phyloP scores from a whole-genome alignment of 1,139 yeast genomes.

The Yarrowia galli region DNA sequence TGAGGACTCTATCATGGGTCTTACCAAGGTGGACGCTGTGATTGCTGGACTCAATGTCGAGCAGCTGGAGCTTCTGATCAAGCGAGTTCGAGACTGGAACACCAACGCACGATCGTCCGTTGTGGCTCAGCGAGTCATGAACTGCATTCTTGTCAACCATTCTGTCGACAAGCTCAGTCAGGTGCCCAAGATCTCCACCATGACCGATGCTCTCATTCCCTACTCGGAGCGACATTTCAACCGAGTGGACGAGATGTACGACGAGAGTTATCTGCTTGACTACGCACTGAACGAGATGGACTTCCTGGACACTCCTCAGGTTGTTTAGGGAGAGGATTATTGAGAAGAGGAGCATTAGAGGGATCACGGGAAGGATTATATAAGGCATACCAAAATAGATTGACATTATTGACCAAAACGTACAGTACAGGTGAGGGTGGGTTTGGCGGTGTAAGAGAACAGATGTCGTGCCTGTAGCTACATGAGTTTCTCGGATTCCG shows the following conservation, averaged over 20 bases:
- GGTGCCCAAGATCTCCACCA: conserved; percentile 69
- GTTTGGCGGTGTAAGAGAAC: no score
- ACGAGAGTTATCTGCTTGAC: conserved; percentile 84
- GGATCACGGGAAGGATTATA: no score
- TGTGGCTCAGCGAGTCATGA: conserved; percentile 77
- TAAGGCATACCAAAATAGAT: no score
- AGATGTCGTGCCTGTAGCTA: no score
- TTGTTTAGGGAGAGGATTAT: no score
- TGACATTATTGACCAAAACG: no score
- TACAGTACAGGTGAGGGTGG: no score
- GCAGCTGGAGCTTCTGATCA: conserved; percentile 66
- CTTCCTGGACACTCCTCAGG: conserved; percentile 19
- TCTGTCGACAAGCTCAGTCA: conserved; percentile 63
- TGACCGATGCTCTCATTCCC: conserved; percentile 79
- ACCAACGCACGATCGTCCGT: conserved; percentile 82
- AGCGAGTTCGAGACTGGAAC: conserved; percentile 92
- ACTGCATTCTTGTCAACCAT: conserved; percentile 65
- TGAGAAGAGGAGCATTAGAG: no score
- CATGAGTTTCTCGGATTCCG: no score
- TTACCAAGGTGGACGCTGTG: conserved; percentile 69
- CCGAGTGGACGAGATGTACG: conserved; percentile 79
- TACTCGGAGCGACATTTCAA: conserved; percentile 85
- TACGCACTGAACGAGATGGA: conserved; percentile 74
- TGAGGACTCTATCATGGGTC: conserved; percentile 60
- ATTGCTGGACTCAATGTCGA: conserved; percentile 65